Evolutionary conservation across 352 stramenopile genomes (phyloP), one percentile per base, ranked within the genome.

Genomic region (Phytopythium ostracodes): DNA sequence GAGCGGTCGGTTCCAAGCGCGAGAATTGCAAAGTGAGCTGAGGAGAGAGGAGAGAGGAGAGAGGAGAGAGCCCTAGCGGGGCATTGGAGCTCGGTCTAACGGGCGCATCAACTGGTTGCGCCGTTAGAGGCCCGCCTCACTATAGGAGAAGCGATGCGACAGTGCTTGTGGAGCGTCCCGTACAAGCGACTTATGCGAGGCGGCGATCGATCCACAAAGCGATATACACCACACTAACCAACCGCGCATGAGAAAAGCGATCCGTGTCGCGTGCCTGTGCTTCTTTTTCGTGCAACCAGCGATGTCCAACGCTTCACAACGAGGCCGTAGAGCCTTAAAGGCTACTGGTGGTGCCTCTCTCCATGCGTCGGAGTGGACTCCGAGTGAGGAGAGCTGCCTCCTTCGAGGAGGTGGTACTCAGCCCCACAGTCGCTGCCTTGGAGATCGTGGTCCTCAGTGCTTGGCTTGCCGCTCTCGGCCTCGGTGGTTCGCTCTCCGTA

Each of bases 171-270:
- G n/a, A n/a, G 31, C 31, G 31, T 36, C 31, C 31, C 31, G 31
- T 36, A 36, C 31, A 36, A 10, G 31, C 31, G 18, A 15, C 3
- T 31, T 15, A 20, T 56, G 50, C 5, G 50, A 56, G 50, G 18
- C 25, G 50, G 35, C 50, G 50, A 43, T 56, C 43, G n/a, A 27
- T 17, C 29, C 42, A 47, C 49, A 56, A 56, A 36, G 47, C 47
- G 24, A 54, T 51, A 51, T 25, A 36, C 31, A 36, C 31, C 31
- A 36, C n/a, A n/a, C n/a, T n/a, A n/a, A 9, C 31, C 31, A 36
- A 9, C 36, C 8, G 14, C 12, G 36, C 36, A 11, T 43, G 36
- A 11, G 36, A 43, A 43, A 43, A 51, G 22, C 20, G 22, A 25
- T 51, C 46, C 46, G 12, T 31, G 46, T 53, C 46, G 22, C 46